Percentiles rank a stretch among this genome's conserved stretches.
phyloP scores from a whole-genome alignment of 108 stramenopile species.

The Cylindrotheca closterium region DNA sequence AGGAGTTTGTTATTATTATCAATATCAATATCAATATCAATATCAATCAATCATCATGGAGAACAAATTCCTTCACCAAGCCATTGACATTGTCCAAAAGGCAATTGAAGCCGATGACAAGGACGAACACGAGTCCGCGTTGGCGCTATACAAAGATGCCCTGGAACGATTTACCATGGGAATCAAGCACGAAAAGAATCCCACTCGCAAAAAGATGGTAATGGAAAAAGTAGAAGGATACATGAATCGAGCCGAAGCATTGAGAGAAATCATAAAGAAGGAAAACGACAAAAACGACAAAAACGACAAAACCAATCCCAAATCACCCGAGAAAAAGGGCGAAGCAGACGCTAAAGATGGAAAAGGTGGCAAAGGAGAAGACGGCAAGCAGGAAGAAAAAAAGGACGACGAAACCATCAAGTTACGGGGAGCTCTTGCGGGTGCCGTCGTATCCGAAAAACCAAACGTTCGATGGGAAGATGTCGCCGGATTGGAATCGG shows the following conservation, averaged over 20 bases:
- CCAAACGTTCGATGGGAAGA: constrained; percentile 98
- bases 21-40: too few relatives aligned
- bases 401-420: constrained; percentile 83
- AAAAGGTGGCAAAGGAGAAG: constrained; percentile 53
- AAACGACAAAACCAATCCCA: too few relatives aligned
- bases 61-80: constrained; percentile 87
- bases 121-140: constrained; percentile 86
- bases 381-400: constrained; percentile 48
- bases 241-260: constrained; percentile 98
- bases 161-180: constrained; percentile 92
- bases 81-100: constrained; percentile 81
- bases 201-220: constrained; percentile 88
- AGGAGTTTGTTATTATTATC: too few relatives aligned
- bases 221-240: constrained; percentile 94
- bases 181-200: constrained; percentile 98
- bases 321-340: neutral
- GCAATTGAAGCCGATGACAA: constrained; percentile 91
- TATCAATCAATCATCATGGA: too few relatives aligned
- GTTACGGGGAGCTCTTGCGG: constrained; percentile 73
- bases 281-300: constrained; percentile 75
- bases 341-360: too few relatives aligned
- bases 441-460: constrained; percentile 91
- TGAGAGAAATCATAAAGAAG: constrained; percentile 81
- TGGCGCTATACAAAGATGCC: constrained; percentile 85
- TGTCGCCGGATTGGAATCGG: constrained; percentile 95